These are phyloP conservation scores for Ziziphus jujuba DNA, from an alignment of 306 rosid genomes.

Conservation along the genomic window DNA sequence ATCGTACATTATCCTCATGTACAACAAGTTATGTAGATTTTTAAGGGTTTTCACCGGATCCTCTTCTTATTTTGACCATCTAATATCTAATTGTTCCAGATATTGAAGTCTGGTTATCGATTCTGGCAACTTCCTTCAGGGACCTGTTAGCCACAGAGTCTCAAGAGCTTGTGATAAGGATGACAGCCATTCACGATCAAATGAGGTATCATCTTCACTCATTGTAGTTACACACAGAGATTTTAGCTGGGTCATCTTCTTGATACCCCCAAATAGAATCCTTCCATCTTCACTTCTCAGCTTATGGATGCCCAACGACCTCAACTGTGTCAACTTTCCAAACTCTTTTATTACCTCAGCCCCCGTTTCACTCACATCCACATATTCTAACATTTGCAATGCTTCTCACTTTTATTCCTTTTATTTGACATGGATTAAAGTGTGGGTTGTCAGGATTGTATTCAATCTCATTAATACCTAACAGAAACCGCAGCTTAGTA, in stretches of 20 bases:
- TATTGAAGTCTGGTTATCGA: constrained; percentile 13
- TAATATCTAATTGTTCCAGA: background rate
- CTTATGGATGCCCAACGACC: constrained; percentile 9
- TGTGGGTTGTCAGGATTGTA: no score
- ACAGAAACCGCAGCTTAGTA: background rate
- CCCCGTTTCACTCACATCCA: constrained; percentile 18
- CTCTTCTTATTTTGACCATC: constrained; percentile 2
- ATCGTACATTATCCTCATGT: background rate
- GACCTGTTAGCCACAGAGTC: constrained; percentile 8
- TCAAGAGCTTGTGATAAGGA: background rate
- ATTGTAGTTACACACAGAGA: background rate
- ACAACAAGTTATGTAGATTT: background rate
- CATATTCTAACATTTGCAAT: constrained; percentile 12
- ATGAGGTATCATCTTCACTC: constrained; percentile 19
- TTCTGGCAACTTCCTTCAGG: constrained; percentile 4
- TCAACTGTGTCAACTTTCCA: constrained; percentile 15
- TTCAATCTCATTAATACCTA: background rate
- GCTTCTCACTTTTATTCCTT: constrained; percentile 14
- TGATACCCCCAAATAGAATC: background rate
- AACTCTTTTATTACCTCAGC: constrained; percentile 18
- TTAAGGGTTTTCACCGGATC: constrained; percentile 3
- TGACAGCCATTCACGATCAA: no score
- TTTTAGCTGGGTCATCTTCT: constrained; percentile 24
- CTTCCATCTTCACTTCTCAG: background rate
- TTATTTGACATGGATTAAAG: no score